Evolutionary conservation across 768 basidiomycete species (phyloP).

Genomic region (Calocera cornea): DNA sequence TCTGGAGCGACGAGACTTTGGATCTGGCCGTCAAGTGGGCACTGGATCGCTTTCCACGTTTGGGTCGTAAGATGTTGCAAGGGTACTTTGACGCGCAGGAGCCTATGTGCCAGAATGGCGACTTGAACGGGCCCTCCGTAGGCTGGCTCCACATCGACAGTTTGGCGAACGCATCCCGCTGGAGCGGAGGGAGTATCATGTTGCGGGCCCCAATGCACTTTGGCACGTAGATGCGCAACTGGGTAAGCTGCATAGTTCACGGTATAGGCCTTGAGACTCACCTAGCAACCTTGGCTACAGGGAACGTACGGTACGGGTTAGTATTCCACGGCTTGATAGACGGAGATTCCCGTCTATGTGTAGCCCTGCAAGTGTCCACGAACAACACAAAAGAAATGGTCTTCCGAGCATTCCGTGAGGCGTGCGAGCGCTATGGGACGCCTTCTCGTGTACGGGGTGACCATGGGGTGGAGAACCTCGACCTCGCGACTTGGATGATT

Average conservation of each 20-base stretch:
- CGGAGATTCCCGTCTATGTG: background rate
- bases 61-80: background rate
- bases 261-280: background rate
- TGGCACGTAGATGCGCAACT: background rate
- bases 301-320: background rate
- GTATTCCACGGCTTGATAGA: background rate
- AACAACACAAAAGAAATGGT: constrained; percentile 20
- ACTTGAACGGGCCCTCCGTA: background rate
- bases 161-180: background rate
- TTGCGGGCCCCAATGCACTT: background rate
- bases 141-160: background rate
- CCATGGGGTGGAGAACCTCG: constrained; percentile 6
- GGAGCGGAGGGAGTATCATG: background rate
- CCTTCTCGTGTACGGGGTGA: constrained; percentile 3
- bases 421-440: background rate
- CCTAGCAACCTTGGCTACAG: no score
- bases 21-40: background rate
- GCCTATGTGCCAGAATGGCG: background rate
- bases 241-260: background rate
- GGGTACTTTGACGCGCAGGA: background rate
- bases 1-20: background rate
- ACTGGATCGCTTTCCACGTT: background rate
- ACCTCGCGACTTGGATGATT: constrained; percentile 10
- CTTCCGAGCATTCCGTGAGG: constrained; percentile 16
- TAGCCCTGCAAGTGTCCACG: background rate